phyloP scores from a whole-genome alignment of 495 filamentous ascomycete species.

The Amniculicola lignicola region DNA sequence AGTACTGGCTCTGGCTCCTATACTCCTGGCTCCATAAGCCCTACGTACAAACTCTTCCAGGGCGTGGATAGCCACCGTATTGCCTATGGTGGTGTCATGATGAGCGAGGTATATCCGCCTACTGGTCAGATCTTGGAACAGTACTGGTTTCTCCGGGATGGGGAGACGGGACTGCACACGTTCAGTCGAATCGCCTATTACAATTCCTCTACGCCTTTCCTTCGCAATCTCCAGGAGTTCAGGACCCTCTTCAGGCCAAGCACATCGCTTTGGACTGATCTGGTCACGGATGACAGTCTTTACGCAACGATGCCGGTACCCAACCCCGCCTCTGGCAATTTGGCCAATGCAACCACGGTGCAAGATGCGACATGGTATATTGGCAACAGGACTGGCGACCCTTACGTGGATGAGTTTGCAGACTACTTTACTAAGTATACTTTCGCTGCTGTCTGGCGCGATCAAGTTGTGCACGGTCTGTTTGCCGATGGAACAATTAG shows the following conservation, averaged over 20 bases:
- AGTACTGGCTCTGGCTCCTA: constrained; percentile 46
- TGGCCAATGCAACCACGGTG: constrained; percentile 45
- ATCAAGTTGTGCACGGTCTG: constrained; percentile 54
- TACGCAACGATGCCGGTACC: constrained; percentile 51
- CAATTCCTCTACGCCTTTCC: constrained; percentile 52
- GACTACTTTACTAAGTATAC: constrained; percentile 62
- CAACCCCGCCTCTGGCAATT: constrained; percentile 38
- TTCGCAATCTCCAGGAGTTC: constrained; percentile 55
- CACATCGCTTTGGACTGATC: constrained; percentile 55
- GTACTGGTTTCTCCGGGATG: constrained; percentile 56
- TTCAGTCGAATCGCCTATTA: constrained; percentile 55
- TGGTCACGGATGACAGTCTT: constrained; percentile 50
- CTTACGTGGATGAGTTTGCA: constrained; percentile 51
- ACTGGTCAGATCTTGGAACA: constrained; percentile 55
- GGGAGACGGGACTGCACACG: constrained; percentile 55
- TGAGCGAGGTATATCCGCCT: constrained; percentile 51
- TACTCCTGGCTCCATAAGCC: constrained; percentile 50
- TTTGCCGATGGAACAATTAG: constrained; percentile 53
- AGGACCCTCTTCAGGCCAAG: constrained; percentile 56
- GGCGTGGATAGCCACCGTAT: constrained; percentile 50
- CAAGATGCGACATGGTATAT: constrained; percentile 59
- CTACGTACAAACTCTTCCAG: constrained; percentile 47
- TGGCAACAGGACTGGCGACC: constrained; percentile 47
- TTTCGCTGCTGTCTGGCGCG: constrained; percentile 52
- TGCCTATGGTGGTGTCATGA: constrained; percentile 50